Conservation (phyloP, 495 filamentous ascomycete genomes). For the Penicillium herquei region DNA sequence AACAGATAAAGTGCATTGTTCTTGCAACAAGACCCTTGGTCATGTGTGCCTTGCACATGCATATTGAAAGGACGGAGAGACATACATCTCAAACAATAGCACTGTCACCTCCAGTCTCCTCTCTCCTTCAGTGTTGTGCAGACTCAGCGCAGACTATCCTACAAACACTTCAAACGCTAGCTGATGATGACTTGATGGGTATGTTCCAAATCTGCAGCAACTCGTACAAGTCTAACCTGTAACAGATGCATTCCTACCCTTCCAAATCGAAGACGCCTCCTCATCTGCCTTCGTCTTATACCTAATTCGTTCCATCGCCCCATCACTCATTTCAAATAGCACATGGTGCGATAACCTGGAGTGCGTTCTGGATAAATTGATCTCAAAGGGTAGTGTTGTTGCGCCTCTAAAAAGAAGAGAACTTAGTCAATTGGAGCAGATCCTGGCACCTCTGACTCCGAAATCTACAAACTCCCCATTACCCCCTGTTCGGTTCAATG, state of each 20-base stretch:
- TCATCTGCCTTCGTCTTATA: constrained; percentile 34
- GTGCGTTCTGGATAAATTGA: constrained; percentile 26
- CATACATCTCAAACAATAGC: constrained; percentile 20
- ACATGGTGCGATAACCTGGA: constrained; percentile 27
- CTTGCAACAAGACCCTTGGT: constrained; percentile 32
- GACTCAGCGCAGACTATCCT: constrained; percentile 34
- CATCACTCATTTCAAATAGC: constrained; percentile 20
- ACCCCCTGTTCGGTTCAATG: not conserved
- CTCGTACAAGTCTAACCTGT: not conserved
- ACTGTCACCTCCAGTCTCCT: constrained; percentile 23
- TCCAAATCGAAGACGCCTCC: constrained; percentile 33
- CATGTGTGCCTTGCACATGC: constrained; percentile 34
- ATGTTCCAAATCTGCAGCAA: not conserved
- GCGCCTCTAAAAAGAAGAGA: constrained; percentile 26
- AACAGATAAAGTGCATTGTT: constrained; percentile 26
- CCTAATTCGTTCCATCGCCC: constrained; percentile 27
- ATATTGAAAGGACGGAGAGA: constrained; percentile 25
- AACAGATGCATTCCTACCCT: constrained; percentile 32
- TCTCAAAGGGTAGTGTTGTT: constrained; percentile 26
- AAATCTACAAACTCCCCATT: constrained; percentile 2
- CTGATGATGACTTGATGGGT: constrained; percentile 32
- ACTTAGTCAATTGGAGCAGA: constrained; percentile 25
- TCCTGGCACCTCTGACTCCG: constrained; percentile 29
- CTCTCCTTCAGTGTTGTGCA: constrained; percentile 31
- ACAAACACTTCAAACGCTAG: constrained; percentile 29